Evolutionary conservation across 2,329 filamentous ascomycete genomes (phyloP).

Genomic region (Phoma sp.): DNA sequence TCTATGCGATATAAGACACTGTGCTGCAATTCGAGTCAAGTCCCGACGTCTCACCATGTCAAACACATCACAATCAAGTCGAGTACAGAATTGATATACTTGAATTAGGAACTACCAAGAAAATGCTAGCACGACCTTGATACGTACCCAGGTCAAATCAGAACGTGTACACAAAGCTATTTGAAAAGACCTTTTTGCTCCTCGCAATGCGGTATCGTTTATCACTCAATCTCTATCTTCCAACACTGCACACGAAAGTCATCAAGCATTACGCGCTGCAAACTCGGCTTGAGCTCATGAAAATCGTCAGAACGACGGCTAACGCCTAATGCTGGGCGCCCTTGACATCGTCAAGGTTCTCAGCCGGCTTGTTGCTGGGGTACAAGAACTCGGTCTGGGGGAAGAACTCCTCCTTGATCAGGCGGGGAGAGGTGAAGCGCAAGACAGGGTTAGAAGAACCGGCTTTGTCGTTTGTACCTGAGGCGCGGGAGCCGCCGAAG

Average conservation of each 20-base stretch:
- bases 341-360: constrained; percentile 7
- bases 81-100: background rate
- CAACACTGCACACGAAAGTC: background rate
- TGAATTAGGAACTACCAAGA: background rate
- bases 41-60: too few species aligned
- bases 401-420: constrained; percentile 62
- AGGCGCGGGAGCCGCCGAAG: constrained; percentile 59
- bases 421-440: constrained; percentile 60
- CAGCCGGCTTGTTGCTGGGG: constrained; percentile 52
- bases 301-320: background rate
- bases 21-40: too few species aligned
- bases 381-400: constrained; percentile 55
- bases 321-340: constrained; percentile 5
- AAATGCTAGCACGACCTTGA: background rate
- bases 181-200: background rate
- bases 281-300: background rate
- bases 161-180: too few species aligned
- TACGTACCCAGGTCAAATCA: too few species aligned
- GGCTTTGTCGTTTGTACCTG: constrained; percentile 63
- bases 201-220: constrained; percentile 3
- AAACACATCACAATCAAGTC: background rate
- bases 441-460: constrained; percentile 57
- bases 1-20: too few species aligned
- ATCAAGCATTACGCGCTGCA: background rate
- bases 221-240: background rate